Percentiles rank a stretch among this genome's conserved stretches.
phyloP scores from a whole-genome alignment of 805 yeast species.

The Lachancea mirantina region DNA sequence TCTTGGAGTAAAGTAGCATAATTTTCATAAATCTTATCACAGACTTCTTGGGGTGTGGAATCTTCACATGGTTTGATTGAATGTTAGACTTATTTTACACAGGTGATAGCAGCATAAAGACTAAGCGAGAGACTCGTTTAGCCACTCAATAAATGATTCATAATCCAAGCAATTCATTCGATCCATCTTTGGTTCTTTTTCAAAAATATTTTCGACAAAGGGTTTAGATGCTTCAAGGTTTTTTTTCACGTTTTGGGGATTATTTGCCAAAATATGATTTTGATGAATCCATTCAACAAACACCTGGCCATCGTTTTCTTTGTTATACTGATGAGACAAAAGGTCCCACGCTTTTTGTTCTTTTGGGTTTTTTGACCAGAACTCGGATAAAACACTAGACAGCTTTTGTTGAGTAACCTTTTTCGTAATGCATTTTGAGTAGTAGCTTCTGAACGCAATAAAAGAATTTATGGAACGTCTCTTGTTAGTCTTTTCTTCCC shows the following conservation, averaged over 20 bases:
- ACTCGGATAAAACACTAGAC: constrained; percentile 16
- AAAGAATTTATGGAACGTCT: constrained; percentile 21
- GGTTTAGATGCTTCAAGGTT: not conserved
- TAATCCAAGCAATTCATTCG: constrained; percentile 2
- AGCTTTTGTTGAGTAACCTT: constrained; percentile 16
- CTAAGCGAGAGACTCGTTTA: too few species aligned
- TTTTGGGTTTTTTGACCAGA: constrained; percentile 16
- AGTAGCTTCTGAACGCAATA: constrained; percentile 23
- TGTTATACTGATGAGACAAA: constrained; percentile 22
- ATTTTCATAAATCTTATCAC: constrained; percentile 6
- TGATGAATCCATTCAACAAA: constrained; percentile 6
- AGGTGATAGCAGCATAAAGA: too few species aligned
- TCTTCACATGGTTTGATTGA: not conserved
- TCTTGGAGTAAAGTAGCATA: constrained; percentile 6
- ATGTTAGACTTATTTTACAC: constrained; percentile 1
- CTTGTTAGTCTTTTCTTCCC: too few species aligned
- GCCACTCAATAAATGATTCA: not conserved
- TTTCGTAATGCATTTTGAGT: constrained; percentile 21
- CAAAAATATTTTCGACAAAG: constrained; percentile 4
- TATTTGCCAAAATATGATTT: constrained; percentile 1
- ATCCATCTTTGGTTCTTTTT: not conserved
- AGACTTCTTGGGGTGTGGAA: constrained; percentile 3
- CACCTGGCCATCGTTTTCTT: constrained; percentile 1
- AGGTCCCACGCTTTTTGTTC: constrained; percentile 15
- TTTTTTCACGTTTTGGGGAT: not conserved